Evolutionary conservation across 2,329 filamentous ascomycete species (phyloP).

Genomic region (Epichloe brachyelytri): DNA sequence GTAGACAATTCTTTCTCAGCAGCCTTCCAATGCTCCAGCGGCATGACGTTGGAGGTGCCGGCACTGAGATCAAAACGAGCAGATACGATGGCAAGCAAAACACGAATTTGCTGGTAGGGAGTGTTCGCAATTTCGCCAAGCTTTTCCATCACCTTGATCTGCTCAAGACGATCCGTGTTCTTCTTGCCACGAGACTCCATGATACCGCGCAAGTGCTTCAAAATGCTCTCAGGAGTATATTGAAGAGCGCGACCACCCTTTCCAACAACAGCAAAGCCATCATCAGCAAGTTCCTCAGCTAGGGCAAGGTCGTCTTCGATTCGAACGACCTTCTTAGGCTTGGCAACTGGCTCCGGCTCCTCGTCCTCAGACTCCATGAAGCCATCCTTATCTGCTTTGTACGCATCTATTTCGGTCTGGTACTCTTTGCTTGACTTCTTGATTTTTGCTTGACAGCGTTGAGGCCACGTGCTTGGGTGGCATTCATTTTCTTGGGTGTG

Average conservation of each 20-base stretch:
- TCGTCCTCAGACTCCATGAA: constrained; percentile 82
- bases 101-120: constrained; percentile 87
- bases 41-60: constrained; percentile 68
- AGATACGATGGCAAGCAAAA: constrained; percentile 82
- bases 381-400: constrained; percentile 69
- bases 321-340: constrained; percentile 25
- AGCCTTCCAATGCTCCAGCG: constrained; percentile 91
- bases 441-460: constrained; percentile 96
- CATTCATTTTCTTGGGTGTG: constrained; percentile 96
- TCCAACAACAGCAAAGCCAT: constrained; percentile 80
- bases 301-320: constrained; percentile 33
- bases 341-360: constrained; percentile 45
- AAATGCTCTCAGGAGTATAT: constrained; percentile 94
- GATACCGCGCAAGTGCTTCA: constrained; percentile 89
- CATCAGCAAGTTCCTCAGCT: constrained; percentile 53
- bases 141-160: constrained; percentile 97
- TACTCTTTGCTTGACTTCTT: constrained; percentile 98
- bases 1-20: constrained; percentile 75
- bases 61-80: constrained; percentile 88
- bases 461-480: constrained; percentile 81
- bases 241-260: constrained; percentile 79
- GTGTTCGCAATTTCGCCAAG: constrained; percentile 76
- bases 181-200: constrained; percentile 96
- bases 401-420: constrained; percentile 74
- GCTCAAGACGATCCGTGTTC: constrained; percentile 89